Conservation (phyloP, 495 filamentous ascomycete species). For the Penicillium egyptiacum region DNA sequence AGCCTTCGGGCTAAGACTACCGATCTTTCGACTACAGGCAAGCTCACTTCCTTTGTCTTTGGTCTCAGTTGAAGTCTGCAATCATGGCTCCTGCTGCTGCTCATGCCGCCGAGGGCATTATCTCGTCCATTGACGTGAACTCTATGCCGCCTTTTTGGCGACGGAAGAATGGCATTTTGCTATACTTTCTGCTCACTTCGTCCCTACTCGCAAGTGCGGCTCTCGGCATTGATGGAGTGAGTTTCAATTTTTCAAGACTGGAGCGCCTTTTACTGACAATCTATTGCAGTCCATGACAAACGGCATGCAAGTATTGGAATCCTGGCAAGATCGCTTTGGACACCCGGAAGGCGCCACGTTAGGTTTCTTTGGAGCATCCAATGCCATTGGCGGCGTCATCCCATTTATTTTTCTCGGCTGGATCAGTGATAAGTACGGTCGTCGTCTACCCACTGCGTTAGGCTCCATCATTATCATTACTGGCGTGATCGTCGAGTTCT, state of each 20-base stretch:
- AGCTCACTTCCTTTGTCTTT: not conserved
- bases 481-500: constrained; percentile 55
- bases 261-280: not conserved
- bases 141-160: constrained; percentile 30
- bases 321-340: constrained; percentile 34
- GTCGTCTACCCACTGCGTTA: constrained; percentile 56
- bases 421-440: constrained; percentile 59
- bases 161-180: constrained; percentile 33
- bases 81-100: constrained; percentile 27
- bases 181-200: constrained; percentile 34
- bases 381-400: constrained; percentile 62
- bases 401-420: constrained; percentile 62
- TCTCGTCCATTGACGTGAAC: constrained; percentile 30
- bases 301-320: constrained; percentile 33
- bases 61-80: not conserved
- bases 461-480: constrained; percentile 62
- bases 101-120: constrained; percentile 23
- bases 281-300: constrained; percentile 32
- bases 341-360: constrained; percentile 53
- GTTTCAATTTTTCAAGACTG: not conserved
- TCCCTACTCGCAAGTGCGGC: constrained; percentile 32
- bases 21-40: not conserved
- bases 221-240: constrained; percentile 31
- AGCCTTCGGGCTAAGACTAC: not conserved
- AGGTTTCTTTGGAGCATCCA: constrained; percentile 62